Base-by-base conservation (phyloP, 441 rosid genomes). In the Hura crepitans region DNA sequence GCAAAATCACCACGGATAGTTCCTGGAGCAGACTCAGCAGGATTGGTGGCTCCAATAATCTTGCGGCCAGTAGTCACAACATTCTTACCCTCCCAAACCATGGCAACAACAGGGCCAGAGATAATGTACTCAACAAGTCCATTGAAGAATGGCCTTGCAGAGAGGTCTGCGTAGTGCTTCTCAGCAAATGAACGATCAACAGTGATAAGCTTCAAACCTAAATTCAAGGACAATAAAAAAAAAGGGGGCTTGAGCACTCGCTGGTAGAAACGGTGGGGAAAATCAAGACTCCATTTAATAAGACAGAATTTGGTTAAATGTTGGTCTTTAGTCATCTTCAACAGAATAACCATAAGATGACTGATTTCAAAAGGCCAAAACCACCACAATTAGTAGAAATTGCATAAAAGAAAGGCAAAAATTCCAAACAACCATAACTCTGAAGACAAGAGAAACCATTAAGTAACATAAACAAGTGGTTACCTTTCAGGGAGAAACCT, bases 41-140 rank as follows among this genome's bases (percentile, higher is more conserved):
- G 97, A 78, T 93, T 91, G 23, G 98, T 93, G n/a, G 96, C 98
- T 33, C 98, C 98, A 53, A 93, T 93, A 22, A 93, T 86, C 83
- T 84, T 93, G 42, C 98, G 80, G 13, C 97, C 97, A 0, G 98
- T 91, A 13, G 75, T 6, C 4, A 93, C 98, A 62, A 88, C 91
- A 42, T 80, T 80, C 85, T 91, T 91, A n/a, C 98, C 98, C 78
- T 93, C 96, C 97, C 98, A 93, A 62, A 89, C 68, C 98, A 91
- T 89, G 11, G 98, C 98, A 75, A 88, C 89, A 49, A 93, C 97
- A 0, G 98, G 95, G 18, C 98, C 98, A 0, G 97, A 93, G 50
- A 89, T 81, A n/a, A 91, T 91, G 84, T 93, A 93, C 65, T 93
- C 92, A 23, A 92, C 96, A 47, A 93, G 90, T 3, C 92, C 89